Base-by-base conservation (phyloP, 108 stramenopile species). In the Licmophora abbreviata region DNA sequence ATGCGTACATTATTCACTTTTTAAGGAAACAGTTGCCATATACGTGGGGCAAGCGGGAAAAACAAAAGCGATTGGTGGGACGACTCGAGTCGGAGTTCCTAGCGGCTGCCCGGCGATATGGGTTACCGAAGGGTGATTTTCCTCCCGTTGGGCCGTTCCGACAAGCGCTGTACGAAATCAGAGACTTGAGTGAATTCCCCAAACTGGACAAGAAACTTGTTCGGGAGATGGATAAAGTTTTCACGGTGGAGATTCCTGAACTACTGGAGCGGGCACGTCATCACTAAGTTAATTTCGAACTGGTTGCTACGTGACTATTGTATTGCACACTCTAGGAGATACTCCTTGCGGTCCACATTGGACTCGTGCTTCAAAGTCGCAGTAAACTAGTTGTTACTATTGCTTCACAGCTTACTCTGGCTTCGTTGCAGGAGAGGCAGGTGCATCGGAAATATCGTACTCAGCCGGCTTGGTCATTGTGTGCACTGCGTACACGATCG, bases 1-100 rank as follows among this genome's bases (percentile, higher is more conserved):
- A 98, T 56, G 96, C 97, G 5, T 97, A 97, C 66, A 95, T 99
- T 54, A 92, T 99, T 64, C 90, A 96, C 64, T 94, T 97, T 59
- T 71, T 99, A 34, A 73, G 93, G 32, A 93, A 95, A 66, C 96
- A 98, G 59, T 83, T 99, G 66, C 99, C 99, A 28, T 92, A 90
- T 42, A 85, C 95, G 9, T 93, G 77, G 67, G 96, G 96, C 18
- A 94, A 93, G 56, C 41, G 74, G 38, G 92, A 95, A 50, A 98
- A 97, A 37, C 97, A 99, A 71, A 44, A 69, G 50, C 74, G 88
- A 55, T 63, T 98, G 38, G 88, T 99, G 51, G 88, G 81, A 29
- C 62, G 91, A 32, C 60, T 99, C 33, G 92, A 94, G 44, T 62
- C 83, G 9, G 95, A 97, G 77, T 95, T 99, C 58, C 49, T 79